phyloP scores from a whole-genome alignment of 331 rosid species.

The Malus hybrid region DNA sequence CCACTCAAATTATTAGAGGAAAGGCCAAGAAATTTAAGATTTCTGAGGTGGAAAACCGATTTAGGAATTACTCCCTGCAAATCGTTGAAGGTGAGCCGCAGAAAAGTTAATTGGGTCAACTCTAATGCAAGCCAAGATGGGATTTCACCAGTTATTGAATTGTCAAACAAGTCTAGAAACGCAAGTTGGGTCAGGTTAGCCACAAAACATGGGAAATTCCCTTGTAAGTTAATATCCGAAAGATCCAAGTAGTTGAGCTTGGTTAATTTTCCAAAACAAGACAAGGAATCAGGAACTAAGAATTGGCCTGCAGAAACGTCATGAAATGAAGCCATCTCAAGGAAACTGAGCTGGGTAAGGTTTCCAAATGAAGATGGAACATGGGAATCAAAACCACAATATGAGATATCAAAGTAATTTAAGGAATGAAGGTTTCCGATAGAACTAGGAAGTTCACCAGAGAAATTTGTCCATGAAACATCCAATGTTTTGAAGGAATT shows the following conservation, averaged over 20 bases:
- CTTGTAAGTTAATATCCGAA: background rate
- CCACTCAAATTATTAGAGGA: slow-evolving; percentile 4
- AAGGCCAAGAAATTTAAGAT: fast-evolving
- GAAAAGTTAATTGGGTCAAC: background rate
- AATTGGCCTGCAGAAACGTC: background rate
- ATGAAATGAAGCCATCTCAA: background rate
- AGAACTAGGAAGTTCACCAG: background rate
- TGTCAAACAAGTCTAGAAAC: fast-evolving
- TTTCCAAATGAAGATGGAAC: background rate
- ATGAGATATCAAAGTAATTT: background rate
- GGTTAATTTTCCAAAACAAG: background rate
- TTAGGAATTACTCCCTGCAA: background rate
- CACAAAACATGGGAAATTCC: background rate
- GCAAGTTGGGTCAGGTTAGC: slow-evolving; percentile 5
- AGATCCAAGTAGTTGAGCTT: background rate
- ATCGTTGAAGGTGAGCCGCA: fast-evolving
- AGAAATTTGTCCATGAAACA: background rate
- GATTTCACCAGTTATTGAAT: background rate
- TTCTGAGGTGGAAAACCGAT: background rate
- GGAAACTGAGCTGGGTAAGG: background rate
- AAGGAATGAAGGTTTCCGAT: slow-evolving; percentile 2
- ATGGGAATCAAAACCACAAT: background rate
- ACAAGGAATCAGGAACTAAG: background rate
- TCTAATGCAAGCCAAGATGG: background rate
- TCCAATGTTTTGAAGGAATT: background rate